Evolutionary conservation across 2,329 filamentous ascomycete genomes (phyloP), one percentile per base, ranked within the genome.

Genomic region (Hymenotorrendiella dingleyae): DNA sequence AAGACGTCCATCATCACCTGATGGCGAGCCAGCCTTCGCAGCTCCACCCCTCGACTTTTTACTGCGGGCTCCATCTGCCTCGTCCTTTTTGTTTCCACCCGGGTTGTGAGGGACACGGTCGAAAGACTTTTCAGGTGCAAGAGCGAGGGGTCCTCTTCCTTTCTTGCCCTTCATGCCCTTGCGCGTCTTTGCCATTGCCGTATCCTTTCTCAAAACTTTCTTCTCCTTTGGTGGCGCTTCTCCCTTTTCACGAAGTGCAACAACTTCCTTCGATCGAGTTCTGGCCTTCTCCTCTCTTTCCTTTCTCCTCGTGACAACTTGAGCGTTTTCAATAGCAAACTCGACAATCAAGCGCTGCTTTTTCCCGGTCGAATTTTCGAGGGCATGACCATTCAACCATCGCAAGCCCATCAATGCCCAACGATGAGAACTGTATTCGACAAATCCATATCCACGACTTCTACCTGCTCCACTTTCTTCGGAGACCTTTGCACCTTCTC

Each of bases 311-410:
- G 82, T 77, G n/a, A 98, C 84, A 1, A 98, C 93, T 59, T 96
- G 90, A 1, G 88, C 90, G 57, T 98, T 98, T 67, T 98, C 93
- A 62, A 98, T 95, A 16, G 93, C 89, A 62, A 98, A 98, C 64
- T 98, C 94, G 27, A 91, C 91, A 59, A 98, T 88, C 39, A 98
- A 68, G 10, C 93, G 76, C 65, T 93, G 90, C 62, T 88, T 91
- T 67, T 84, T 87, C 52, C 93, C 89, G 40, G 76, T 66, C 19
- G 70, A 66, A 50, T 74, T 77, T 56, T 74, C 70, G 14, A 80
- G 55, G 23, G 76, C 68, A 46, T 77, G 82, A 1, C 91, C 90
- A 62, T 98, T 98, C 44, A 98, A 73, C 81, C 88, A 97, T 35
- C 93, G 76, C 49, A 98, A 71, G 19, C 88, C 93, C 87, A 97